Evolutionary conservation across 1,284 basidiomycete species (phyloP), one percentile per base, ranked within the genome.

Genomic region (Apiotrichum gamsii): DNA sequence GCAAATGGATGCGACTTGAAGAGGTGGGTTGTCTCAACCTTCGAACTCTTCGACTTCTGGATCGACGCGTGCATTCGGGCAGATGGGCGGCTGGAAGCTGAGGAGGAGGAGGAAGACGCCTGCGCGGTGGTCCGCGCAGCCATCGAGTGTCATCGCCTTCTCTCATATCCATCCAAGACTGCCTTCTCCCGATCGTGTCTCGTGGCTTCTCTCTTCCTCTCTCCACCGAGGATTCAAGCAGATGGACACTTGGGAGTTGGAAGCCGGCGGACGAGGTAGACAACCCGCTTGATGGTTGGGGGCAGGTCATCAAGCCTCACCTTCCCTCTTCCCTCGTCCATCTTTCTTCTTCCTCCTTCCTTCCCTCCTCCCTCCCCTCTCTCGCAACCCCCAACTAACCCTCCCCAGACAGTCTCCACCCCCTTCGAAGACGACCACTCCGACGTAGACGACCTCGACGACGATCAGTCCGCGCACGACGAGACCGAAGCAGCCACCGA

Each of bases 1-100:
- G 49, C 51, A 52, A 52, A 33, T 56, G 54, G 54, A 46, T 52
- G 25, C 39, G 44, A 4, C 39, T 53, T 11, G 52, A 53, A 24
- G 52, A 53, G 44, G 49, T 46, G 28, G 33, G 3, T 21, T 20
- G 34, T 6, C 34, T 18, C 13, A 19, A 16, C 34, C 6, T n/a
- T n/a, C n/a, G n/a, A n/a, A n/a, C n/a, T n/a, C n/a, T n/a, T n/a
- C n/a, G n/a, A n/a, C n/a, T n/a, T n/a, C n/a, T n/a, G n/a, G n/a
- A n/a, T n/a, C n/a, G n/a, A n/a, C n/a, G n/a, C n/a, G n/a, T n/a
- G n/a, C n/a, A n/a, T n/a, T n/a, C n/a, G 30, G 5, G 30, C 30
- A 32, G 30, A 13, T 5, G 8, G 10, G 30, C n/a, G n/a, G n/a
- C n/a, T n/a, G n/a, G n/a, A n/a, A n/a, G n/a, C 5, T 32, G 30